phyloP scores from a whole-genome alignment of 225 moss, liverwort and hornwort genomes.

The Marchantia polymorpha region DNA sequence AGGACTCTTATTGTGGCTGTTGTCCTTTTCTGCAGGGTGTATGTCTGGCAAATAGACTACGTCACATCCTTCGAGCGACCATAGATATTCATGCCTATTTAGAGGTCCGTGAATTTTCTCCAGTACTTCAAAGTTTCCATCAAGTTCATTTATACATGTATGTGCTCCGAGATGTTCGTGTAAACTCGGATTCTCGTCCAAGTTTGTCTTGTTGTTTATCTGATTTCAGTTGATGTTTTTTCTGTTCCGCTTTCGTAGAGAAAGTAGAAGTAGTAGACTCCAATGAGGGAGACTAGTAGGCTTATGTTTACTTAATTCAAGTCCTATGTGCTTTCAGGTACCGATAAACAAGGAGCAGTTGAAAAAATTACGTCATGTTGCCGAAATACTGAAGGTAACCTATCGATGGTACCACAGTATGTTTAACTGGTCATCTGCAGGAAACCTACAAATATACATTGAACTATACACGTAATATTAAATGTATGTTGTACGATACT shows the following conservation, averaged over 20 bases:
- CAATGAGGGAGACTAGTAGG: background rate
- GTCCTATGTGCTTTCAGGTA: conserved; percentile 46
- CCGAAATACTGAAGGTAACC: conserved; percentile 81
- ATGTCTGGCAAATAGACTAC: conserved; percentile 67
- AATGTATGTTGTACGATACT: background rate
- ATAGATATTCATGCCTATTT: conserved; percentile 81
- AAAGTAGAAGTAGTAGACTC: background rate
- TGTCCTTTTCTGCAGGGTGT: conserved; percentile 54
- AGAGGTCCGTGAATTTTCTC: conserved; percentile 45
- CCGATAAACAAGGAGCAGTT: conserved; percentile 89
- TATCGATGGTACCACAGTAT: background rate
- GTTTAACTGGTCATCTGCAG: conserved; percentile 11
- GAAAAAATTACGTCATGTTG: conserved; percentile 69
- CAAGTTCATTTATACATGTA: background rate
- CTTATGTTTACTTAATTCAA: background rate
- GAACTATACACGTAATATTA: background rate
- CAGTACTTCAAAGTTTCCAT: background rate
- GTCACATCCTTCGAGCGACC: conserved; percentile 66
- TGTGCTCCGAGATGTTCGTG: background rate
- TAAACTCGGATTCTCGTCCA: background rate
- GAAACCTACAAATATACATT: background rate
- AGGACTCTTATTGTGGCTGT: too few relatives aligned
- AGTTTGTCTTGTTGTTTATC: background rate
- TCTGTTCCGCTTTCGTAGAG: background rate
- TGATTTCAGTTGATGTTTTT: background rate